Evolutionary conservation across 257 asterid species (phyloP).

Genomic region (Orobanche coerulescens): DNA sequence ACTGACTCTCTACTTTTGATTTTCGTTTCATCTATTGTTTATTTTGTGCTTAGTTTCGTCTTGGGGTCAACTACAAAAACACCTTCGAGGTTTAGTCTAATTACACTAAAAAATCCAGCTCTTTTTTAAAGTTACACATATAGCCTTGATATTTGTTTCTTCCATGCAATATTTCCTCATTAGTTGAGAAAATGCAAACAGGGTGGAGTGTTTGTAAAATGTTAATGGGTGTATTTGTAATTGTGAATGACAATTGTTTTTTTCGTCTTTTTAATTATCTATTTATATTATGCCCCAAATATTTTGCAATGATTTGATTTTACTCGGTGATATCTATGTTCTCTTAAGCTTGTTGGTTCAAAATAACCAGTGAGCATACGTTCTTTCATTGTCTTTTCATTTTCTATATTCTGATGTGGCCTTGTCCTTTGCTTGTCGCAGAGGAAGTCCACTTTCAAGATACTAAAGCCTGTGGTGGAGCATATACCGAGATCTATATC

Average conservation of each 20-base stretch:
- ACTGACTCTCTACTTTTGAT: neutral
- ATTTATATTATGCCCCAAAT: neutral
- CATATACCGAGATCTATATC: slow-evolving; percentile 11
- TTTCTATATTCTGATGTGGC: neutral
- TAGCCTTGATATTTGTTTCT: too few species aligned
- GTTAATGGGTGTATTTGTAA: neutral
- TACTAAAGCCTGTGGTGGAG: slow-evolving; percentile 15
- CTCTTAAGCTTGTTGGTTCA: too few species aligned
- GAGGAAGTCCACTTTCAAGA: neutral
- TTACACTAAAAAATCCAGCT: neutral
- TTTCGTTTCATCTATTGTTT: neutral
- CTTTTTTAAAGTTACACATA: neutral
- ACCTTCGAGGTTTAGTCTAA: neutral
- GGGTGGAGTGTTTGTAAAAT: neutral
- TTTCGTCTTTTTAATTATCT: neutral
- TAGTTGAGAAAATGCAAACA: too few species aligned
- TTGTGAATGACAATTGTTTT: neutral
- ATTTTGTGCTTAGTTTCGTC: neutral
- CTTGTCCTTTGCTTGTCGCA: slow-evolving; percentile 15
- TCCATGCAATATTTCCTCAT: too few species aligned
- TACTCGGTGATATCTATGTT: neutral
- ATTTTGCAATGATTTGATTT: too few species aligned
- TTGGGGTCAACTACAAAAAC: neutral
- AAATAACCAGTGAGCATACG: too few species aligned
- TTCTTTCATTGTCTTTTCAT: neutral